Evolutionary conservation across 2,329 filamentous ascomycete species (phyloP).

Genomic region (Paramyrothecium sp.): DNA sequence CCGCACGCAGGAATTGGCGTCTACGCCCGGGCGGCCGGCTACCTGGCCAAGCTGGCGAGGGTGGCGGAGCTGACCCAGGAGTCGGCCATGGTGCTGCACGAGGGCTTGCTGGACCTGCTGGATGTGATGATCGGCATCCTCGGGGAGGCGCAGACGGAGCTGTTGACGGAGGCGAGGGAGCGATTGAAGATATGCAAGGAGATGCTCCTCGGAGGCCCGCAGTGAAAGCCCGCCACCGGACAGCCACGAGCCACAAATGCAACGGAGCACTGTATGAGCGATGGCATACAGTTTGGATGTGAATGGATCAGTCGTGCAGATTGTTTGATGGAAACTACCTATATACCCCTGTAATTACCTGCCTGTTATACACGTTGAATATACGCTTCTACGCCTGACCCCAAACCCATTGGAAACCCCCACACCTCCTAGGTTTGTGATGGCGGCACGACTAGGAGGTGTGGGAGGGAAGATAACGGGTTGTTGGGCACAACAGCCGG

Average conservation of each 20-base stretch:
- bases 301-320: too few relatives aligned
- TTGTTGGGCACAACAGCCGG: too few relatives aligned
- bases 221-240: not conserved
- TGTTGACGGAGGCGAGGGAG: constrained; percentile 74
- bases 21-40: constrained; percentile 36
- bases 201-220: constrained; percentile 16
- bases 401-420: too few relatives aligned
- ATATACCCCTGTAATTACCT: not conserved
- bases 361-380: constrained; percentile 11
- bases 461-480: too few relatives aligned
- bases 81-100: constrained; percentile 64
- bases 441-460: too few relatives aligned
- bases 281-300: too few relatives aligned
- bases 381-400: too few relatives aligned
- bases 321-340: not conserved
- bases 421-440: too few relatives aligned
- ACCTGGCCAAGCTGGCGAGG: constrained; percentile 63
- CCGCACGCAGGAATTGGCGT: constrained; percentile 36
- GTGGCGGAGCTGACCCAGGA: constrained; percentile 68
- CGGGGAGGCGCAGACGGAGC: constrained; percentile 55
- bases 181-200: constrained; percentile 63
- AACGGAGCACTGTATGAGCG: too few relatives aligned
- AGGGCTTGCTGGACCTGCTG: constrained; percentile 44
- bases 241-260: too few relatives aligned
- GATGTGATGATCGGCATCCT: constrained; percentile 41